Conservation (phyloP, 106 monocot species). For the Xerophyta viscosa region DNA sequence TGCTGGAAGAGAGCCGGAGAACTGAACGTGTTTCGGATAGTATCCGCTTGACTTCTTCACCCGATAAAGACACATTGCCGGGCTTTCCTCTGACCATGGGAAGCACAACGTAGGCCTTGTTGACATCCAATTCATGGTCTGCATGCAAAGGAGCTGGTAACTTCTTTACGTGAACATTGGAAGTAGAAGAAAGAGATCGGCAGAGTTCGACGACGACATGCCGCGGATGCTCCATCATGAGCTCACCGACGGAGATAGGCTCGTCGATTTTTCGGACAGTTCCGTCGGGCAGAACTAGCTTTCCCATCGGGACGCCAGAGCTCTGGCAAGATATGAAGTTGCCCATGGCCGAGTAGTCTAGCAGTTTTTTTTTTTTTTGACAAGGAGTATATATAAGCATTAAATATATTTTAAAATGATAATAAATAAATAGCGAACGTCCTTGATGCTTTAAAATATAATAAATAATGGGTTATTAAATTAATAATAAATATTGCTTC, state of each 20-base stretch:
- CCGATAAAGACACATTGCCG: slow-evolving; percentile 3
- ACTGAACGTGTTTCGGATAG: too few species aligned
- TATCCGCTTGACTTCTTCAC: not conserved
- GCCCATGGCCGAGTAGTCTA: slow-evolving; percentile 16
- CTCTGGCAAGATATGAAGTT: slow-evolving; percentile 10
- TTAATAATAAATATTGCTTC: too few species aligned
- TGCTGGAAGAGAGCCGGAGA: too few species aligned
- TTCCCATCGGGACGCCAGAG: slow-evolving; percentile 14
- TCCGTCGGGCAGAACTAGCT: slow-evolving; percentile 45
- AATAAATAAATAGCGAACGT: too few species aligned
- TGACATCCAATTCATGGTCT: slow-evolving; percentile 21
- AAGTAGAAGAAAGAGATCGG: not conserved
- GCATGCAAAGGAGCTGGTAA: slow-evolving; percentile 30
- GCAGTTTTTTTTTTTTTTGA: too few species aligned
- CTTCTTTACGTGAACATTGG: slow-evolving; percentile 5
- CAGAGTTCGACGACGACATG: slow-evolving; percentile 46
- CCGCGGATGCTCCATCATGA: slow-evolving; percentile 69
- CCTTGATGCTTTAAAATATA: too few species aligned
- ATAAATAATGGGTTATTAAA: too few species aligned
- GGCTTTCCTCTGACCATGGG: slow-evolving; percentile 24
- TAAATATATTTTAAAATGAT: too few species aligned
- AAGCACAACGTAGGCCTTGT: slow-evolving; percentile 29
- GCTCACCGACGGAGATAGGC: slow-evolving; percentile 41
- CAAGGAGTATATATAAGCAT: too few species aligned
- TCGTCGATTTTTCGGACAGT: slow-evolving; percentile 14